These are phyloP conservation scores for Solanum dulcamara DNA, from an alignment of 257 asterid genomes.

Conservation along the genomic window DNA sequence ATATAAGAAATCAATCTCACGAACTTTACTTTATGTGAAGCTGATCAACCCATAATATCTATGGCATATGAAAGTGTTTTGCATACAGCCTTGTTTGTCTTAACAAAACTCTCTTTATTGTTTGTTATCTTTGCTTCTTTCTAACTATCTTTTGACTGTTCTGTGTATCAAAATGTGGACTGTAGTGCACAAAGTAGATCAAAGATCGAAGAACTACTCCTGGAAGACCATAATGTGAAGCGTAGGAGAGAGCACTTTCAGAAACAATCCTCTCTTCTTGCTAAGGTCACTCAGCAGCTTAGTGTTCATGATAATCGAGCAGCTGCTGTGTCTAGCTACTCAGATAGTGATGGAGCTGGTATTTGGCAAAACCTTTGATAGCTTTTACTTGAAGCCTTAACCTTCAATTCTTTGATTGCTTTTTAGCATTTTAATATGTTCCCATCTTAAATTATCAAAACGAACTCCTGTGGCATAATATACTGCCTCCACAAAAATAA, in stretches of 20 bases:
- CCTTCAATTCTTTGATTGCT: background rate
- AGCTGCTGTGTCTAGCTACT: conserved; percentile 12
- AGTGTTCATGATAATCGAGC: conserved; percentile 15
- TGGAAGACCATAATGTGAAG: conserved; percentile 23
- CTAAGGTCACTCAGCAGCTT: conserved; percentile 15
- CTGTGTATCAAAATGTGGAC: background rate
- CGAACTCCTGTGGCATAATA: background rate
- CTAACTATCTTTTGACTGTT: background rate
- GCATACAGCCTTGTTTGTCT: background rate
- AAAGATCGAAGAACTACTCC: conserved; percentile 17
- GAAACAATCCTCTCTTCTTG: conserved; percentile 19
- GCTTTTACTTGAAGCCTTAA: background rate
- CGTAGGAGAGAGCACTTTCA: conserved; percentile 15
- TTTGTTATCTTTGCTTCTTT: background rate
- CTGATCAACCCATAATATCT: background rate
- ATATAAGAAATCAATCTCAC: background rate
- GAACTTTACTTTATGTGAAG: background rate
- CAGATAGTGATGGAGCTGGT: conserved; percentile 16
- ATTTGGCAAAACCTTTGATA: background rate
- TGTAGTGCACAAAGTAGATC: conserved; percentile 15
- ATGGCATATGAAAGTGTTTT: background rate
- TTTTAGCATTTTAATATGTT: background rate
- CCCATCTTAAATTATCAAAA: background rate
- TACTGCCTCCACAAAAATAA: background rate
- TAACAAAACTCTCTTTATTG: background rate